Evolutionary conservation across 2,329 filamentous ascomycete genomes (phyloP), one percentile per base, ranked within the genome.

Genomic region (Paecilomyces formosus): DNA sequence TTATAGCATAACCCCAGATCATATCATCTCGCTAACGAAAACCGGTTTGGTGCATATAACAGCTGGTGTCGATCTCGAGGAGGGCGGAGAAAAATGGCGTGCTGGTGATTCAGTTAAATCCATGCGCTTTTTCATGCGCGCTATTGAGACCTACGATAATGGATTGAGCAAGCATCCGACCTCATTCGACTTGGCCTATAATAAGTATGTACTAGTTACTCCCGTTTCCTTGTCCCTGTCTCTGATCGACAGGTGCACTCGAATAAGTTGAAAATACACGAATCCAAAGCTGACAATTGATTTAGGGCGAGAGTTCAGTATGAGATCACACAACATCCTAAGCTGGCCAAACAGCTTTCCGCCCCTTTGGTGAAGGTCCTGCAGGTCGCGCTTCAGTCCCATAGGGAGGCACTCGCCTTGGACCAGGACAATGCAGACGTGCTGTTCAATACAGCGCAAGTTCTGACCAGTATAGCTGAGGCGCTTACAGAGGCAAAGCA

Each of bases 51-150:
- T 45, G 35, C 35, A 18, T 55, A 81, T n/a, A 18, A 18, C 55
- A 81, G 83, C 81, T 24, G 88, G 86, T 11, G 87, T 89, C 57
- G 82, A 86, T 31, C 80, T 85, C 60, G 88, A 91, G 73, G 85
- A 89, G 71, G 85, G 85, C 4, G 88, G 86, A 6, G 86, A 88
- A 61, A 91, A 91, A 80, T 89, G 87, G 85, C 80, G 87, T 55
- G 86, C 82, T 39, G 88, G 88, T 22, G 88, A 91, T 69, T 81
- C 85, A 21, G 82, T 79, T 54, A 90, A 90, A 66, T 82, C 83
- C 3, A 78, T 80, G 62, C 77, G 85, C 53, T 80, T 80, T 65
- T 80, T 79, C 67, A 79, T 85, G 62, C 78, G 86, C 61, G 88
- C 88, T 12, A 81, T 89, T 56, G 81, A 88, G 55, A 79, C 80